These are phyloP conservation scores for Jaminaea rosea DNA, from an alignment of 1,284 basidiomycete genomes.

Conservation along the genomic window DNA sequence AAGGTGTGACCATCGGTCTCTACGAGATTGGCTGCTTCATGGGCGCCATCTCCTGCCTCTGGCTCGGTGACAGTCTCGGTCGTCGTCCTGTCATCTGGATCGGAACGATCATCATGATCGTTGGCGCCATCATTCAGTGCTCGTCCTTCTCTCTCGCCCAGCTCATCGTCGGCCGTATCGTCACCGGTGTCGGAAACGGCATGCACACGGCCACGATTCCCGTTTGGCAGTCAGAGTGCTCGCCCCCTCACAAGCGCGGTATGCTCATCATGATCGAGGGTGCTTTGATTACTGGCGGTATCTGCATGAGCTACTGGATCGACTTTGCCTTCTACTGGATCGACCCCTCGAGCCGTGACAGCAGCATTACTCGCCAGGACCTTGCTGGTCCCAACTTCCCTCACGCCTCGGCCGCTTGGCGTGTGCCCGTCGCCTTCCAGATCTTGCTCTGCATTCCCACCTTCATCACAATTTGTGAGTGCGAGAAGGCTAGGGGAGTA, in stretches of 20 bases:
- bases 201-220: slow-evolving; percentile 46
- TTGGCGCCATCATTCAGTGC: slow-evolving; percentile 24
- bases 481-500: too few species aligned
- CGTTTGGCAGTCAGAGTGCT: slow-evolving; percentile 42
- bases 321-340: slow-evolving; percentile 41
- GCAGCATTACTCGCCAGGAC: not conserved
- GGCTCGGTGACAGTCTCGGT: slow-evolving; percentile 36
- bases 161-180: slow-evolving; percentile 39
- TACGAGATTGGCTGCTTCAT: slow-evolving; percentile 42
- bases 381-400: slow-evolving; percentile 4
- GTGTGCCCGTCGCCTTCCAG: slow-evolving; percentile 41
- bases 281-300: slow-evolving; percentile 29
- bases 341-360: slow-evolving; percentile 1
- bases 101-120: slow-evolving; percentile 23
- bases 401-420: slow-evolving; percentile 23
- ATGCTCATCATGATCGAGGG: slow-evolving; percentile 45
- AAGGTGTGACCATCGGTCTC: slow-evolving; percentile 39
- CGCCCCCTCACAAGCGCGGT: slow-evolving; percentile 40
- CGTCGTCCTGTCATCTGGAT: slow-evolving; percentile 42
- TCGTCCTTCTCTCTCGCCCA: slow-evolving; percentile 22
- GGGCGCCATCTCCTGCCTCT: slow-evolving; percentile 39
- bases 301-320: slow-evolving; percentile 33
- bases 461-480: slow-evolving; percentile 41
- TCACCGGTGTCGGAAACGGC: slow-evolving; percentile 42
- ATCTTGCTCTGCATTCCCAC: slow-evolving; percentile 43